Evolutionary conservation across 805 yeast genomes (phyloP), one percentile per base, ranked within the genome.

Genomic region (Kazachstania martiniae): DNA sequence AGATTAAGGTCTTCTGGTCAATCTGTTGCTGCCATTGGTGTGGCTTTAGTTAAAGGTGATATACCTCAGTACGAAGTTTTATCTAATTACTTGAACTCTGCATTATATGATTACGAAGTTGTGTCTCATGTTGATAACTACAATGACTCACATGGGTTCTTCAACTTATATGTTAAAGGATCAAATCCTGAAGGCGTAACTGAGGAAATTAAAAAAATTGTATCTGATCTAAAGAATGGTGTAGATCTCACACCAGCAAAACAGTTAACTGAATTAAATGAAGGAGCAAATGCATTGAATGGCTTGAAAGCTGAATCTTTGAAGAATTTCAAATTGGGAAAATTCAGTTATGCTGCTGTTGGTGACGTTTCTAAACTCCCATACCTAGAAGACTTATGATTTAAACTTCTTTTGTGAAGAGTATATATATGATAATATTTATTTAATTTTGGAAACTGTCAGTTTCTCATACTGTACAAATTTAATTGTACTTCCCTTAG

Each of bases 321-420:
- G 21, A 56, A 62, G 40, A 44, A 51, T 38, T 65, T 55, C 57
- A 65, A 70, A 52, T 49, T 80, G 39, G 69, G 68, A 43, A 74
- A 74, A 53, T 77, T 77, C 67, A 85, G 78, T 66, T 77, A 81
- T 54, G 91, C 79, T 44, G 95, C 91, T 42, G 77, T 84, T 41
- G 98, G 97, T 63, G 79, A 85, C 61, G 74, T 79, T 40, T 78
- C 76, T 55, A 75, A 74, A 44, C 74, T 89, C 65, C 96, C 98
- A 53, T 81, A 68, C 61, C 78, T 80, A 51, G 86, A 81, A 61
- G 95, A 91, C 67, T 77, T 89, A 63, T 82, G 80, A 28, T 12
- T 18, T 18, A 13, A 19, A 19, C 22, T 8, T 10, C 22, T 19
- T 8, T 8, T 18, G 12, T 12, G 13, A 12, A 19, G 10, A 19